Evolutionary conservation across 371 early-diverging fungal genomes (phyloP).

Genomic region (Rhizopus delemar): DNA sequence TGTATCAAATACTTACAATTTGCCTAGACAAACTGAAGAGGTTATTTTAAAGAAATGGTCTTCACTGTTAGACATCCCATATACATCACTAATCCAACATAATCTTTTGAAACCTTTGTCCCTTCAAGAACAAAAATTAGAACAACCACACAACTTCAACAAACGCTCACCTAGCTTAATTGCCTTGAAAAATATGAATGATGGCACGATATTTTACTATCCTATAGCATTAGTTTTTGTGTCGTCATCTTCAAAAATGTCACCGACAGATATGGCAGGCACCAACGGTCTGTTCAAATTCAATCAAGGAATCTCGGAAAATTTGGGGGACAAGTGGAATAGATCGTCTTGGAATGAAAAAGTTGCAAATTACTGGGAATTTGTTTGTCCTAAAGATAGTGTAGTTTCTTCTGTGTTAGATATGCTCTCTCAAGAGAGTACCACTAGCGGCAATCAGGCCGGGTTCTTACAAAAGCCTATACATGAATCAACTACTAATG

Average conservation of each 20-base stretch:
- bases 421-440: constrained; percentile 10
- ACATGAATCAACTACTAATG: constrained; percentile 24
- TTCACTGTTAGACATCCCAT: constrained; percentile 36
- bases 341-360: constrained; percentile 42
- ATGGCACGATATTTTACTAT: constrained; percentile 15
- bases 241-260: constrained; percentile 29
- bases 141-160: not conserved
- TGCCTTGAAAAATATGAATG: constrained; percentile 12
- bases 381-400: constrained; percentile 13
- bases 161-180: constrained; percentile 15
- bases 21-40: constrained; percentile 27
- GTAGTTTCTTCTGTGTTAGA: constrained; percentile 14
- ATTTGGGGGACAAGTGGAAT: constrained; percentile 45
- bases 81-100: constrained; percentile 9
- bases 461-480: constrained; percentile 34
- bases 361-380: constrained; percentile 23
- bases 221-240: constrained; percentile 35
- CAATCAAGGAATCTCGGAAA: constrained; percentile 43
- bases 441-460: not conserved
- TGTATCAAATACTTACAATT: constrained; percentile 12
- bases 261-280: constrained; percentile 34
- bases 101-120: not conserved
- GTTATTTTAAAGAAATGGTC: constrained; percentile 38
- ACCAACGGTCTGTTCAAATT: constrained; percentile 34
- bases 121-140: not conserved